phyloP scores from a whole-genome alignment of 2,329 filamentous ascomycete genomes.

The Saccharata proteae region DNA sequence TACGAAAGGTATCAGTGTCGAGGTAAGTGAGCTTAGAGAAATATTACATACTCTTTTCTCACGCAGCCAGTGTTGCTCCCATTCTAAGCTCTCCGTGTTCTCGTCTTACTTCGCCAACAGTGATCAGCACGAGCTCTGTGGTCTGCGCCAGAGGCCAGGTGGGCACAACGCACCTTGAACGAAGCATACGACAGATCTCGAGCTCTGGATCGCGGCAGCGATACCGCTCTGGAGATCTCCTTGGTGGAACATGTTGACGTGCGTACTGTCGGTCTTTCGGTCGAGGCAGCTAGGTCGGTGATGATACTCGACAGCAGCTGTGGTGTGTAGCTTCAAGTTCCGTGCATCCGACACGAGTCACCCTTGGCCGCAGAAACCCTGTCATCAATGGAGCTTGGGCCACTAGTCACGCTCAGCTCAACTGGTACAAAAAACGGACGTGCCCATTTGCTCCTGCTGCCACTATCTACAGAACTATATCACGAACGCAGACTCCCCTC shows the following conservation, averaged over 20 bases:
- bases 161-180: conserved; percentile 51
- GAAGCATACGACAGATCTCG: conserved; percentile 75
- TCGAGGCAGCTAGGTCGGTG: too few relatives aligned
- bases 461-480: too few relatives aligned
- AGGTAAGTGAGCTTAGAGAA: neutral
- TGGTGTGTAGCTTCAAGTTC: too few relatives aligned
- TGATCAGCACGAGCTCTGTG: neutral
- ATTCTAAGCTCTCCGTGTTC: conserved; percentile 53
- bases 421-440: too few relatives aligned
- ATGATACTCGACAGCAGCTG: too few relatives aligned
- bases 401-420: too few relatives aligned
- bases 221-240: conserved; percentile 76
- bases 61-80: conserved; percentile 58
- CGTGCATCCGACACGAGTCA: too few relatives aligned
- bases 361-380: too few relatives aligned
- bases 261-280: too few relatives aligned
- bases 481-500: too few relatives aligned
- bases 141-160: neutral
- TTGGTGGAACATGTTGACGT: conserved; percentile 84
- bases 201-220: conserved; percentile 56
- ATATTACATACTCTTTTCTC: conserved; percentile 22
- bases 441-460: too few relatives aligned
- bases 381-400: too few relatives aligned
- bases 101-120: conserved; percentile 42
- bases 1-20: conserved; percentile 3